Percentiles rank a stretch among this genome's conserved stretches.
These are phyloP conservation scores for Aspergillus spinulosporus DNA, from an alignment of 2,329 filamentous ascomycete species.

Conservation along the genomic window DNA sequence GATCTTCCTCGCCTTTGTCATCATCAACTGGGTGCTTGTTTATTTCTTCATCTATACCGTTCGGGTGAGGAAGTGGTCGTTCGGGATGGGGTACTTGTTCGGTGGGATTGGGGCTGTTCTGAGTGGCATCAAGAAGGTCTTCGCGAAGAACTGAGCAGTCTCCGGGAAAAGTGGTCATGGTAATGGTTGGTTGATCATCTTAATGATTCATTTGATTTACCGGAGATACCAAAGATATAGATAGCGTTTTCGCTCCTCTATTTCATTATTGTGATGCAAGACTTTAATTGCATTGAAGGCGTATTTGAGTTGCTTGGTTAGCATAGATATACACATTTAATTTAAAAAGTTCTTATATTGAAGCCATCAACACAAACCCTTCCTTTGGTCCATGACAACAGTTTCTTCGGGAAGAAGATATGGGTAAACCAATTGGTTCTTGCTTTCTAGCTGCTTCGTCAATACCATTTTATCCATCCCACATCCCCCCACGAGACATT, in stretches of 20 bases:
- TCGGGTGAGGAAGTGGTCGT: slow-evolving; percentile 67
- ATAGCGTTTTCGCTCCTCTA: not conserved
- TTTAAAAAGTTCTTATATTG: too few relatives aligned
- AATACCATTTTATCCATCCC: too few relatives aligned
- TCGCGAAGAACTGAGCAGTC: not conserved
- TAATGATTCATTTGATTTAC: not conserved
- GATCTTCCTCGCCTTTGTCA: slow-evolving; percentile 69
- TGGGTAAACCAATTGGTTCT: too few relatives aligned
- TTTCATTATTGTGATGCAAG: not conserved
- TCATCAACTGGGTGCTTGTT: slow-evolving; percentile 70
- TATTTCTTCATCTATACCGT: slow-evolving; percentile 78
- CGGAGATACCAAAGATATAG: not conserved
- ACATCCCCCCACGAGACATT: too few relatives aligned
- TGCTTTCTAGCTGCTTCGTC: too few relatives aligned
- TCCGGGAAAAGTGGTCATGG: not conserved
- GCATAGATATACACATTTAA: not conserved
- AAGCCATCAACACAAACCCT: too few relatives aligned
- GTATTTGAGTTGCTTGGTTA: not conserved
- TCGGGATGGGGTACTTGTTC: slow-evolving; percentile 64
- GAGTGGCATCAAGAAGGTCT: not conserved
- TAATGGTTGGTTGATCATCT: not conserved
- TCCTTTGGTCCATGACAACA: too few relatives aligned
- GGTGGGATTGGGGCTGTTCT: slow-evolving; percentile 41
- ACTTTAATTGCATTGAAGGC: not conserved
- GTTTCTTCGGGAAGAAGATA: too few relatives aligned